phyloP scores from a whole-genome alignment of 1,284 basidiomycete species.

The Hymenochaete sp. region DNA sequence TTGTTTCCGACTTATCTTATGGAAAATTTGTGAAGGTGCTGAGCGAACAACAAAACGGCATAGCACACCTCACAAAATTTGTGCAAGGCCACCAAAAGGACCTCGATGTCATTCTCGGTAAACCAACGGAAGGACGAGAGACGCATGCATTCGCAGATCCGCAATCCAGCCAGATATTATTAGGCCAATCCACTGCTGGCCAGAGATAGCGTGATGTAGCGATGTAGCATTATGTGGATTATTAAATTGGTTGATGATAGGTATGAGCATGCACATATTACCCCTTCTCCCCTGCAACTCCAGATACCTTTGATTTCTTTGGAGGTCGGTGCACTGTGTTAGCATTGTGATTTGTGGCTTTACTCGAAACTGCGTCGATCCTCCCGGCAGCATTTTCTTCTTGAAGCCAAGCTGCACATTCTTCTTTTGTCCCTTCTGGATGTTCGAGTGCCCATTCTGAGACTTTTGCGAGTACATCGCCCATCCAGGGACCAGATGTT shows the following conservation, averaged over 20 bases:
- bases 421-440: constrained; percentile 54
- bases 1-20: constrained; percentile 3
- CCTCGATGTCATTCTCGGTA: constrained; percentile 60
- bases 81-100: constrained; percentile 62
- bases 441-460: constrained; percentile 79
- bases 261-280: too few relatives aligned
- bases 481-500: constrained; percentile 63
- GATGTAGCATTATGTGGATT: too few relatives aligned
- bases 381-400: constrained; percentile 41
- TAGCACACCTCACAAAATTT: constrained; percentile 72
- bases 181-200: constrained; percentile 13
- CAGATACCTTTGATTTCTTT: constrained; percentile 13
- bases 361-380: constrained; percentile 22
- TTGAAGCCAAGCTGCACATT: constrained; percentile 63
- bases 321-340: constrained; percentile 4
- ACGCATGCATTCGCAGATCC: constrained; percentile 18
- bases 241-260: too few relatives aligned
- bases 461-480: constrained; percentile 53
- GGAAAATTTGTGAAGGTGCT: constrained; percentile 50
- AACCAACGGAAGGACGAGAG: constrained; percentile 30
- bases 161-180: constrained; percentile 13
- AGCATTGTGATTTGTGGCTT: too few relatives aligned
- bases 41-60: constrained; percentile 69
- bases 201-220: too few relatives aligned
- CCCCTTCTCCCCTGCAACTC: too few relatives aligned